Base-by-base conservation (phyloP, 257 asterid genomes). In the Rehmannia glutinosa region DNA sequence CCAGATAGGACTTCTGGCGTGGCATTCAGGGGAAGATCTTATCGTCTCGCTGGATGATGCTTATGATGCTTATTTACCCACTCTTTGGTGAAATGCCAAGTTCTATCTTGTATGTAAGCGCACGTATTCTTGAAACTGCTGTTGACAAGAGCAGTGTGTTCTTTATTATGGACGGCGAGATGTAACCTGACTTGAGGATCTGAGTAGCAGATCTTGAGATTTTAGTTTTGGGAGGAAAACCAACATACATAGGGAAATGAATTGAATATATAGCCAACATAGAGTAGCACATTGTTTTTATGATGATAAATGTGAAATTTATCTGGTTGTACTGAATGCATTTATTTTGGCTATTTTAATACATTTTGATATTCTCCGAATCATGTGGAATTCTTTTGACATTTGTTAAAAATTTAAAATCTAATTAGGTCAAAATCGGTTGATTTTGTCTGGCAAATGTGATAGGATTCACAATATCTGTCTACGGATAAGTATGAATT, bases 11-110 rank as follows among this genome's bases (percentile, higher is more conserved):
- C 80, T 74, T 42, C 88, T 23, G 84, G 85, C 46, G 80, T 61
- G 35, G 85, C 76, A 16, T 92, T 92, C 80, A 80, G 96, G 61
- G 98, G 98, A 64, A 81, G 98, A 82, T 89, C 98, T 11, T 25
- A 85, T 76, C 93, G 97, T 20, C 76, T 88, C 35, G 78, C 84
- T 28, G 87, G 90, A 57, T 92, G 73, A 82, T 46, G n/a, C 13
- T n/a, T n/a, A n/a, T n/a, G n/a, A 12, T 42, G 20, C 19, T 21
- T 42, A 41, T 3, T n/a, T 45, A 2, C 8, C 33, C 46, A 25
- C 53, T 66, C 53, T 47, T 54, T 13, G 19, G n/a, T 19, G 45
- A 7, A 27, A 38, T 15, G 42, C 46, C 12, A 47, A 51, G 43
- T 13, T 42, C 17, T 10, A 41, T 17, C 45, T 3, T 62, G n/a